Evolutionary conservation across 78 protist genomes (phyloP).

Genomic region (Dictyostelium purpureum): DNA sequence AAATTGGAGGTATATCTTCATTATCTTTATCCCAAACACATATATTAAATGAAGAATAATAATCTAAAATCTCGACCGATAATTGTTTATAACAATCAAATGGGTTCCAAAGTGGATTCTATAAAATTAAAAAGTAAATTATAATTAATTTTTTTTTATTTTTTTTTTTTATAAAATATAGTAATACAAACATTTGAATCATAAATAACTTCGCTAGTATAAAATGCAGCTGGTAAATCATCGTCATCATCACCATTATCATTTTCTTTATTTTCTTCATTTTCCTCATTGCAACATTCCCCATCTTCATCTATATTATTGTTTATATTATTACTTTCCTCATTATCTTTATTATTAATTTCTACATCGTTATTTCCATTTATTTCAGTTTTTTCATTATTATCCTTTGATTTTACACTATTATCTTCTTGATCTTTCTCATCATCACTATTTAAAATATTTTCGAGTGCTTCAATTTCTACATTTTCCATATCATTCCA

Average conservation of each 20-base stretch:
- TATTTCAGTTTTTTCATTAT: not conserved
- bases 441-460: not conserved
- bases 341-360: not conserved
- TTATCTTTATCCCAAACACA: constrained; percentile 72
- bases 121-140: not conserved
- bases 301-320: not conserved
- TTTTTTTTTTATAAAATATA: not conserved
- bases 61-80: constrained; percentile 49
- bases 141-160: no score
- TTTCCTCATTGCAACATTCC: not conserved
- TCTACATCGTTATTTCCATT: not conserved
- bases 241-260: not conserved
- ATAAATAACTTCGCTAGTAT: constrained; percentile 61
- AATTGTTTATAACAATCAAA: constrained; percentile 70
- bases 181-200: constrained; percentile 45
- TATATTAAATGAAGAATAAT: constrained; percentile 45
- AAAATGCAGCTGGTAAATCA: constrained; percentile 69
- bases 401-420: not conserved
- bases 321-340: not conserved
- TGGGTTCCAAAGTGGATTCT: constrained; percentile 75
- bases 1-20: constrained; percentile 49
- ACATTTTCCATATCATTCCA: not conserved
- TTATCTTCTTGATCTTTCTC: not conserved
- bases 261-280: not conserved
- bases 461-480: not conserved